Percentiles rank a stretch among this genome's conserved stretches.
phyloP scores from a whole-genome alignment of 2,329 filamentous ascomycete genomes.

The Hirsutella rhossiliensis region DNA sequence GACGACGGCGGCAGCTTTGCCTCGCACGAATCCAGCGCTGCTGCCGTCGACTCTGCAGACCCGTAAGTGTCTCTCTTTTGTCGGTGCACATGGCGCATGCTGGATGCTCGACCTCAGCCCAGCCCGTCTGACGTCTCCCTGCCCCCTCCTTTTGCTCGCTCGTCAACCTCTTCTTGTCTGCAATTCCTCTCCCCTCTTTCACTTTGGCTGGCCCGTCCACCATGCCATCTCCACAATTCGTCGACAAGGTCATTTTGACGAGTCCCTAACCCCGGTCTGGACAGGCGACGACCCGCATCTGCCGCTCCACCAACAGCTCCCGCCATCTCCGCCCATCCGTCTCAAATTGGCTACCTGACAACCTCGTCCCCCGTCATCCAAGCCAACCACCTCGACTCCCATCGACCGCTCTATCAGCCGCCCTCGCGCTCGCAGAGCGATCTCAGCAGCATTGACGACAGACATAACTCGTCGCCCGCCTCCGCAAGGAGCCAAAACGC shows the following conservation, averaged over 20 bases:
- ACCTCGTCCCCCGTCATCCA: constrained; percentile 57
- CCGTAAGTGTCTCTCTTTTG: constrained; percentile 3
- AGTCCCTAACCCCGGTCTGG: neutral
- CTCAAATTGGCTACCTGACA: constrained; percentile 56
- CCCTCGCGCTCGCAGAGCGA: constrained; percentile 44
- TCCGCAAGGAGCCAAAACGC: neutral
- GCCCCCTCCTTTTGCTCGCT: too few species aligned
- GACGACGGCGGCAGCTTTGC: constrained; percentile 19
- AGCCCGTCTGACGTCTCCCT: too few species aligned
- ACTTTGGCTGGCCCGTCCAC: too few species aligned
- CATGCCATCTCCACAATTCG: too few species aligned
- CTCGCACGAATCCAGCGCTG: constrained; percentile 21
- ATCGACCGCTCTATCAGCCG: constrained; percentile 18
- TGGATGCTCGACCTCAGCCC: too few species aligned
- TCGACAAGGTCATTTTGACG: neutral
- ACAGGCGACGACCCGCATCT: constrained; percentile 4
- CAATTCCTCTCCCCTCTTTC: too few species aligned
- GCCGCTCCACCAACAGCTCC: constrained; percentile 13
- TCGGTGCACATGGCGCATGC: neutral
- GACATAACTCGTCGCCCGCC: constrained; percentile 1
- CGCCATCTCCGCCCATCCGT: constrained; percentile 41
- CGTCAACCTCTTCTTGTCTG: too few species aligned
- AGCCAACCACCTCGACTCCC: constrained; percentile 31
- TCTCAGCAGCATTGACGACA: constrained; percentile 53
- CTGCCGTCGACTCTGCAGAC: constrained; percentile 8